Conservation (phyloP, 179 eudicot genomes). For the Vitellaria paradoxa region DNA sequence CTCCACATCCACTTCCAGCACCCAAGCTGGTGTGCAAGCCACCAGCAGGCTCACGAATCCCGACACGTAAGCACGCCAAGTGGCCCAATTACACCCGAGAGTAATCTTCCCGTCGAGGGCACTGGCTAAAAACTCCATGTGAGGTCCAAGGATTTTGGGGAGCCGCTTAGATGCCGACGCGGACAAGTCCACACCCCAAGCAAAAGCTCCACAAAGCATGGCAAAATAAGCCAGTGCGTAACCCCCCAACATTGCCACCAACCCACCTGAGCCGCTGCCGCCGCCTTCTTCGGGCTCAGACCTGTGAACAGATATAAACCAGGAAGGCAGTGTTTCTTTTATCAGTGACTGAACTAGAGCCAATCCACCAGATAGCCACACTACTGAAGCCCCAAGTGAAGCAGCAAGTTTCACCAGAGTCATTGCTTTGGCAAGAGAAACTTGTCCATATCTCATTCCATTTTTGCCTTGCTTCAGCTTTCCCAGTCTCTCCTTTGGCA, state of each 20-base stretch:
- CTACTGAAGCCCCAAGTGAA: constrained; percentile 77
- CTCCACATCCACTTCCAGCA: constrained; percentile 56
- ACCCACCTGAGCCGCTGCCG: constrained; percentile 30
- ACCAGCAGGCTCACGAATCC: constrained; percentile 71
- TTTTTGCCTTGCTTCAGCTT: constrained; percentile 43
- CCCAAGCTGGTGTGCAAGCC: constrained; percentile 70
- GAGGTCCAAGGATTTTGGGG: constrained; percentile 55
- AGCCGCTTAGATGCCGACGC: constrained; percentile 55
- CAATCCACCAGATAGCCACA: constrained; percentile 89
- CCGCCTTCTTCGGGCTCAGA: constrained; percentile 39
- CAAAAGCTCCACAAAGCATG: constrained; percentile 62
- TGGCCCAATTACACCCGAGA: constrained; percentile 72
- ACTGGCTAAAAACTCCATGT: constrained; percentile 77
- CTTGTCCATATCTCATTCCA: constrained; percentile 41
- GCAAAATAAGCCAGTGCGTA: constrained; percentile 79
- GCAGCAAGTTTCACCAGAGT: constrained; percentile 83
- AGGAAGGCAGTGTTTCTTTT: constrained; percentile 88
- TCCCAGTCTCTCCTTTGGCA: constrained; percentile 35
- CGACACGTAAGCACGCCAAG: constrained; percentile 81
- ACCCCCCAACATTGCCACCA: constrained; percentile 61
- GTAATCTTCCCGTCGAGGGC: constrained; percentile 85
- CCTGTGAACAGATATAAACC: constrained; percentile 79
- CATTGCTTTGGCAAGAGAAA: constrained; percentile 61
- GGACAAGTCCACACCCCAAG: constrained; percentile 74
- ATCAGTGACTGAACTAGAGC: constrained; percentile 72